Percentiles rank a stretch among this genome's conserved stretches.
phyloP scores from a whole-genome alignment of 371 early-diverging fungal species.

The Mortierella sp. region DNA sequence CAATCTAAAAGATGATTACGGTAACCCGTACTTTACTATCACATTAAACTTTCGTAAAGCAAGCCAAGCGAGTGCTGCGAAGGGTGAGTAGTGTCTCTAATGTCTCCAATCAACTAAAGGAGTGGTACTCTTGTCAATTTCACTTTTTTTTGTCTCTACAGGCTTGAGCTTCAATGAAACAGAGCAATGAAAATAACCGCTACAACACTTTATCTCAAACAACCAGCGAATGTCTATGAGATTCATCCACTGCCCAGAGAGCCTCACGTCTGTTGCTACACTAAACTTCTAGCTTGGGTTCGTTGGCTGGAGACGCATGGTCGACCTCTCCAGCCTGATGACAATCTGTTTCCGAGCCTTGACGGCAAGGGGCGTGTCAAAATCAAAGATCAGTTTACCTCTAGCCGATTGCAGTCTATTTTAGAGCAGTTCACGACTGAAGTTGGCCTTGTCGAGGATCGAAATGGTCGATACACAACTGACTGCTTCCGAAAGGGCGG shows the following conservation, averaged over 20 bases:
- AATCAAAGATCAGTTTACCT: not conserved
- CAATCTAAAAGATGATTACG: not conserved
- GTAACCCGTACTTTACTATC: not conserved
- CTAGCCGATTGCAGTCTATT: not conserved
- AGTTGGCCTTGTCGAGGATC: not conserved
- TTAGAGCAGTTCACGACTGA: not conserved
- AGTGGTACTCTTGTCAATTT: not conserved
- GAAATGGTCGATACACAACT: not conserved
- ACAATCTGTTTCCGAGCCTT: not conserved
- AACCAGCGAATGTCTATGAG: not conserved
- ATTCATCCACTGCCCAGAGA: not conserved
- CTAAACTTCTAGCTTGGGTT: not conserved
- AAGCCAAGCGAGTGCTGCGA: not conserved
- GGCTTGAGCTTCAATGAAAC: too few relatives aligned
- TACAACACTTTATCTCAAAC: too few relatives aligned
- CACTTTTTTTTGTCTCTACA: too few relatives aligned
- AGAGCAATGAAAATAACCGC: too few relatives aligned
- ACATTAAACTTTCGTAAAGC: not conserved
- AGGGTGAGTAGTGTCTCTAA: not conserved
- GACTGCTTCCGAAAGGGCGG: conserved; percentile 10
- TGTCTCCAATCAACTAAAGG: not conserved
- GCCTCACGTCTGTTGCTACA: not conserved
- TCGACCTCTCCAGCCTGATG: not conserved
- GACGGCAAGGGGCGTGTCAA: not conserved
- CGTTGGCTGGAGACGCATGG: not conserved